These are phyloP conservation scores for Linderniella brevidens DNA, from an alignment of 257 asterid genomes.

Conservation along the genomic window DNA sequence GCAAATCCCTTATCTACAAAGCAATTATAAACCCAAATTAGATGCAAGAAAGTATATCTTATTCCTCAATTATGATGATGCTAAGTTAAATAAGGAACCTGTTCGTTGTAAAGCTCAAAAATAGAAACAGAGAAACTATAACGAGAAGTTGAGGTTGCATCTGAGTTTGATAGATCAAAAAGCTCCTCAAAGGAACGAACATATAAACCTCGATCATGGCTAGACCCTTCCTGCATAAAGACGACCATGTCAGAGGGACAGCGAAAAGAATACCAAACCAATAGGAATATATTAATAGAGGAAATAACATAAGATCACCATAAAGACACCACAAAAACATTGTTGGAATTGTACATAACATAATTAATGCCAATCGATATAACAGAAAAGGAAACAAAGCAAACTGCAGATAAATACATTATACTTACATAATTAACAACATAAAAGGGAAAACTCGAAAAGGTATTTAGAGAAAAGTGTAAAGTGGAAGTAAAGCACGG, in stretches of 20 bases:
- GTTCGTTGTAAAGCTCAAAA: conserved; percentile 82
- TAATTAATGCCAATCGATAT: too few relatives aligned
- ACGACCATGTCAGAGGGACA: conserved; percentile 8
- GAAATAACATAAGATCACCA: too few relatives aligned
- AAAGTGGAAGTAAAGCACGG: conserved; percentile 23
- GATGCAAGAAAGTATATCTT: conserved; percentile 8
- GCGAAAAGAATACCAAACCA: too few relatives aligned
- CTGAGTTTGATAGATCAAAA: conserved; percentile 88
- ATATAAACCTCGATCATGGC: conserved; percentile 92
- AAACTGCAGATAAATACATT: background rate
- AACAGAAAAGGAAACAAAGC: too few relatives aligned
- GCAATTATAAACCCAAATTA: conserved; percentile 21
- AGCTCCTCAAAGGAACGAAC: conserved; percentile 96
- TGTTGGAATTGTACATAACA: too few relatives aligned
- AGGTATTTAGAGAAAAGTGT: conserved; percentile 8
- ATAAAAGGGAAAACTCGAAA: conserved; percentile 3
- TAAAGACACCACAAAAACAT: too few relatives aligned
- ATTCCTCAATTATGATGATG: conserved; percentile 4
- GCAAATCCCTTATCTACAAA: conserved; percentile 74
- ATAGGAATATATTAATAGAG: too few relatives aligned
- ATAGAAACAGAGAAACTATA: conserved; percentile 72
- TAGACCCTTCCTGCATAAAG: conserved; percentile 89
- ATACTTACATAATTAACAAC: conserved; percentile 7
- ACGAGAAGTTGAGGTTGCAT: conserved; percentile 71
- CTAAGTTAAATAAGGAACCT: conserved; percentile 32